Percentiles rank a stretch among this genome's conserved stretches.
Conservation (phyloP, 371 early-diverging fungal species). For the Actinomortierella wolfii region DNA sequence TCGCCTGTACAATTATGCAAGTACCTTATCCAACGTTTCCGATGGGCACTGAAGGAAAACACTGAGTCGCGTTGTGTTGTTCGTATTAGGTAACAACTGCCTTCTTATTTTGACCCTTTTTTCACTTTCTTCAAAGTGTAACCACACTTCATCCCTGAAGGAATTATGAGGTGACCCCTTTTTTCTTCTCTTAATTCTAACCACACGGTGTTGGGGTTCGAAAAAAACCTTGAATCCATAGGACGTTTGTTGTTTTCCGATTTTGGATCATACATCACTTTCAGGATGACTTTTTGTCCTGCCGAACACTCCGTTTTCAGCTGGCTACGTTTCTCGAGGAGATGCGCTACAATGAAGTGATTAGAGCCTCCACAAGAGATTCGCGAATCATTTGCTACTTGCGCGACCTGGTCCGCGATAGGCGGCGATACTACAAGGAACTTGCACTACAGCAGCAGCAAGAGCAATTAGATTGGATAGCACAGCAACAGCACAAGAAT, state of each 20-base stretch:
- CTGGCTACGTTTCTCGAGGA: conserved; percentile 53
- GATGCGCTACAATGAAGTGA: conserved; percentile 48
- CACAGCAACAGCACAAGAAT: too few species aligned
- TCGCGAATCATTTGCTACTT: conserved; percentile 44
- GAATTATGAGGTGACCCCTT: not conserved
- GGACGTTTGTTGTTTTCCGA: conserved; percentile 57
- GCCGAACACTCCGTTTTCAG: conserved; percentile 52
- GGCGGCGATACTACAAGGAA: conserved; percentile 20
- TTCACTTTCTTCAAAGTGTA: not conserved
- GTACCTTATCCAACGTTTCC: conserved; percentile 51
- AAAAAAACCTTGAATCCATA: conserved; percentile 9
- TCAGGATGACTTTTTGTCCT: conserved; percentile 50
- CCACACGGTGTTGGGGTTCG: not conserved
- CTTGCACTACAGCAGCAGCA: conserved; percentile 14
- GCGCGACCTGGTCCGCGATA: conserved; percentile 24
- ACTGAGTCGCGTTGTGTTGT: conserved; percentile 48
- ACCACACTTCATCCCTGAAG: not conserved
- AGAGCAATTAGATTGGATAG: too few species aligned
- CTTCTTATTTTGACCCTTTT: not conserved
- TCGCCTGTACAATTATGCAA: conserved; percentile 55
- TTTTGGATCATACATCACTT: conserved; percentile 57
- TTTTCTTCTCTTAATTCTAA: too few species aligned
- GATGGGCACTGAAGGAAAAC: conserved; percentile 54
- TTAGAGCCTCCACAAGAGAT: conserved; percentile 50
- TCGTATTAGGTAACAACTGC: conserved; percentile 49